These are phyloP conservation scores for Suillus subluteus DNA, from an alignment of 768 basidiomycete genomes.

Conservation along the genomic window DNA sequence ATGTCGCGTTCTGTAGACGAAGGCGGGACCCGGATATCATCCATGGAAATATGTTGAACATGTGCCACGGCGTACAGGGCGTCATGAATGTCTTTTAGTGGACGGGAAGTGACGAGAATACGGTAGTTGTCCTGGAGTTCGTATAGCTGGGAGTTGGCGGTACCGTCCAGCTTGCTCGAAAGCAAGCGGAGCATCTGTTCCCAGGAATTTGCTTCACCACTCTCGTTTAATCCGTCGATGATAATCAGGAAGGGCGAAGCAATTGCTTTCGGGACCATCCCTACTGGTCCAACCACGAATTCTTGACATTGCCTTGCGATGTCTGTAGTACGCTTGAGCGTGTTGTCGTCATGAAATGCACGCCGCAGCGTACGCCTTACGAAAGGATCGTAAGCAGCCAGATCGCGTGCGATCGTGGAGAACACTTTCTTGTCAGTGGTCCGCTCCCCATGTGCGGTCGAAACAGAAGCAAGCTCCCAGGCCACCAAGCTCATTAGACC, in stretches of 20 bases:
- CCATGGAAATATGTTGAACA: not conserved
- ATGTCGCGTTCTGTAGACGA: not conserved
- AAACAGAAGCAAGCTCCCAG: no score
- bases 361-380: not conserved
- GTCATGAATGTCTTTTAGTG: constrained; percentile 1
- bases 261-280: not conserved
- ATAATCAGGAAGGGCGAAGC: constrained; percentile 9
- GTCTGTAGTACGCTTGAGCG: no score
- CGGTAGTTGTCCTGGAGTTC: no score
- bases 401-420: not conserved
- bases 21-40: no score
- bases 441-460: constrained; percentile 9
- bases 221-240: no score
- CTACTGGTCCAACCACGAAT: no score
- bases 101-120: constrained; percentile 6
- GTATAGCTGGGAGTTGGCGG: no score
- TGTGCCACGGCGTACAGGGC: not conserved
- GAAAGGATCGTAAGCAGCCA: not conserved
- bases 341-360: not conserved
- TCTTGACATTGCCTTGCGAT: no score
- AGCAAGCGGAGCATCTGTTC: no score
- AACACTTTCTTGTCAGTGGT: not conserved
- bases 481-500: not conserved
- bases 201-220: constrained; percentile 6
- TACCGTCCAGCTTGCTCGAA: no score